These are phyloP conservation scores for Cryptococcus sp. DNA, from an alignment of 1,284 basidiomycete genomes.

Conservation along the genomic window DNA sequence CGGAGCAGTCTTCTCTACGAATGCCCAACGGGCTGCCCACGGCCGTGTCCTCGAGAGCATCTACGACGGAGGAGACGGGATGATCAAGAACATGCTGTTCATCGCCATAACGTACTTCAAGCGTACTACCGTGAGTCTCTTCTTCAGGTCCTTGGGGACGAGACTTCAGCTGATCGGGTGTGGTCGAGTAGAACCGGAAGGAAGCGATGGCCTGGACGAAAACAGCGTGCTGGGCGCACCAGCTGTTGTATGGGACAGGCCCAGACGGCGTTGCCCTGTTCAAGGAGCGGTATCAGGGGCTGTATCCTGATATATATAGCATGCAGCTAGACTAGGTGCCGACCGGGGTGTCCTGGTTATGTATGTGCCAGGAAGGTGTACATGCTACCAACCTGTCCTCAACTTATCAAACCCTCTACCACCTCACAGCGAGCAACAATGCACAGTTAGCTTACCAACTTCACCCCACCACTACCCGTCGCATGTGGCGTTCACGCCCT, in stretches of 20 bases:
- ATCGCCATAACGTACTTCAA: background rate
- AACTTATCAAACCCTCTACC: too few species aligned
- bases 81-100: background rate
- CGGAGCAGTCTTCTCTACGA: background rate
- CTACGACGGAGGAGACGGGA: background rate
- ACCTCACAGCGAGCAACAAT: too few species aligned
- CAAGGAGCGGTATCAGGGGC: background rate
- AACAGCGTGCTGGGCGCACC: conserved; percentile 13
- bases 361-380: too few species aligned
- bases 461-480: too few species aligned
- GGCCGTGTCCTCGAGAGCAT: conserved; percentile 2
- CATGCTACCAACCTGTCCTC: too few species aligned
- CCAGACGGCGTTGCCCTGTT: conserved; percentile 1
- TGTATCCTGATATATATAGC: too few species aligned
- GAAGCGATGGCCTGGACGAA: conserved; percentile 2
- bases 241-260: conserved; percentile 1
- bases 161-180: background rate
- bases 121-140: background rate
- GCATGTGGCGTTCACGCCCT: too few species aligned
- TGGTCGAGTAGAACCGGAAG: background rate
- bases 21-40: conserved; percentile 1
- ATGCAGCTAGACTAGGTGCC: too few species aligned
- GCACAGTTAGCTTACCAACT: too few species aligned
- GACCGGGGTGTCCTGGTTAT: too few species aligned
- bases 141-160: background rate